Percentiles rank a stretch among this genome's conserved stretches.
Conservation (phyloP, 345 rosid genomes). For the Eucalyptus viminalis region DNA sequence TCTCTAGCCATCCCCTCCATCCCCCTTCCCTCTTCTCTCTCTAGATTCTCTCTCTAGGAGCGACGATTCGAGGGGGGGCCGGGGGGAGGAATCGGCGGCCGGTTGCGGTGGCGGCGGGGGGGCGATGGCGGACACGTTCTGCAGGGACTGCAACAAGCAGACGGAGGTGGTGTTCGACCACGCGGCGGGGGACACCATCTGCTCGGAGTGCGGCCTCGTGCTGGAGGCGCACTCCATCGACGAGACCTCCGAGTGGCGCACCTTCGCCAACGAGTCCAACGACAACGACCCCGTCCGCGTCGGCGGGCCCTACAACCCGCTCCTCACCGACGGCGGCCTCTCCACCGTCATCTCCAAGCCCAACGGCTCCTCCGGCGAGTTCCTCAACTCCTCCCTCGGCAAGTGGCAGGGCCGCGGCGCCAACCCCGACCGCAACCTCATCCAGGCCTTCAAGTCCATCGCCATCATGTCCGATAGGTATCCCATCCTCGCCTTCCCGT, state of each 20-base stretch:
- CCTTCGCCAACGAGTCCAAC: conserved; percentile 19
- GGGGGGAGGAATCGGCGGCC: not conserved
- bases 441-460: conserved; percentile 27
- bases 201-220: conserved; percentile 40
- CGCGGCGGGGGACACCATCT: conserved; percentile 32
- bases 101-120: conserved; percentile 1
- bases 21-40: not conserved
- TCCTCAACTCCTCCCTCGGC: conserved; percentile 3
- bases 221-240: conserved; percentile 31
- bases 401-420: conserved; percentile 26
- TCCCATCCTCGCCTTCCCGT: not conserved
- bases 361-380: conserved; percentile 11
- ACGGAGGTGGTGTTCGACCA: conserved; percentile 30
- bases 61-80: no score
- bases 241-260: conserved; percentile 40
- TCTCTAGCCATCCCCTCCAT: not conserved
- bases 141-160: conserved; percentile 24
- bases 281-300: conserved; percentile 33
- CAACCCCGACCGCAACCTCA: conserved; percentile 17
- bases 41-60: not conserved
- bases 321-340: conserved; percentile 23
- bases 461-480: conserved; percentile 33
- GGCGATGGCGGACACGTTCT: conserved; percentile 26
- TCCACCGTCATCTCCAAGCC: conserved; percentile 27
- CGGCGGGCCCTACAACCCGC: conserved; percentile 30